Evolutionary conservation across 1,139 yeast genomes (phyloP), one percentile per base, ranked within the genome.

Genomic region (Yamadazyma trypodendri): DNA sequence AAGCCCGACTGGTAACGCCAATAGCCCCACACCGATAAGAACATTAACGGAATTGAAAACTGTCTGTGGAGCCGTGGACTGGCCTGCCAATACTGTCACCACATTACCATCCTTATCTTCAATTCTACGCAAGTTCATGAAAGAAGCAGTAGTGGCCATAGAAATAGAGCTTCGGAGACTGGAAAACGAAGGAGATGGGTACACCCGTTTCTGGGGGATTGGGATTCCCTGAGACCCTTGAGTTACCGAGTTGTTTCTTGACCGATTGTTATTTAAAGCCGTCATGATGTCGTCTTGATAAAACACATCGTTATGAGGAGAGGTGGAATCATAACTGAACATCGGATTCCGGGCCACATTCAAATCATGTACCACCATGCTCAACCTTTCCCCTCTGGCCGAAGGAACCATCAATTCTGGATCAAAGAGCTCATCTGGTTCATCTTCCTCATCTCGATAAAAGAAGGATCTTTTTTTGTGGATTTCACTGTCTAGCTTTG

Each of bases 81-180:
- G 94, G 31, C 94, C 90, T 6, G 85, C 84, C 31, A 85, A 71
- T 38, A 85, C 79, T 1, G 92, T 84, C 27, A 83, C 75, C n/a
- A 80, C 65, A 38, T 79, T 78, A 3, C 96, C 96, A 45, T 83
- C 84, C 42, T 73, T 68, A 40, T 81, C 84, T 54, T 85, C 94
- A 13, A 85, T 76, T 50, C 77, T 79, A 50, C 78, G 80, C 43
- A 84, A 61, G 40, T 77, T 72, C 38, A 84, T 58, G 14, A 82
- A 79, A 22, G 75, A 70, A 2, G 79, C 69, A 10, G 79, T 74
- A 13, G 77, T 68, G 18, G 63, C 65, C 18, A 52, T 45, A 2
- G 75, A 65, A 14, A 70, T 48, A 3, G 66, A 57, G 33, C 68
- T 59, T 30, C 66, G 50, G 25, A 68, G 36, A 41, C 68, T 60